Evolutionary conservation across 345 rosid species (phyloP).

Genomic region (Linum lewisii): DNA sequence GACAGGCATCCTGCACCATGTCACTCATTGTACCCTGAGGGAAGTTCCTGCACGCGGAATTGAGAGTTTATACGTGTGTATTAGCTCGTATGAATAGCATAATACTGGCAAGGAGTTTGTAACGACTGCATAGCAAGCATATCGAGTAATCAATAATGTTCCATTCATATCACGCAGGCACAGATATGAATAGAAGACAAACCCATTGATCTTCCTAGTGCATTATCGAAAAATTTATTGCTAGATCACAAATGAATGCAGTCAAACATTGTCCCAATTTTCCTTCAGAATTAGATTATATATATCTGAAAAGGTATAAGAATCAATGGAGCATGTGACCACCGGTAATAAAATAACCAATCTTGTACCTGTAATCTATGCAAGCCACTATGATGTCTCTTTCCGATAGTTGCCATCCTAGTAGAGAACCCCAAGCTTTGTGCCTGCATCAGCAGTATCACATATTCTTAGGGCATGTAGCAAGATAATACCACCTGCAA

Average conservation of each 20-base stretch:
- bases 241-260: no score
- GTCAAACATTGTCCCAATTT: no score
- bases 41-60: slow-evolving; percentile 57
- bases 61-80: background rate
- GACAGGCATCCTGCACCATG: slow-evolving; percentile 88
- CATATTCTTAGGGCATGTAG: slow-evolving; percentile 14
- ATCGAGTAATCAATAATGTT: background rate
- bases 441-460: slow-evolving; percentile 50
- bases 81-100: background rate
- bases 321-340: background rate
- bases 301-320: no score
- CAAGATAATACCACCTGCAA: background rate
- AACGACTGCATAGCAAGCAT: background rate
- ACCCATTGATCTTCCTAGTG: no score
- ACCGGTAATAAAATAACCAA: slow-evolving; percentile 5
- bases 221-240: no score
- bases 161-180: background rate
- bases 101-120: background rate
- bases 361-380: slow-evolving; percentile 78
- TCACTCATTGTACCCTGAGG: slow-evolving; percentile 92
- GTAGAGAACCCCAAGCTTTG: slow-evolving; percentile 97
- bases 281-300: no score
- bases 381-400: slow-evolving; percentile 92
- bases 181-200: no score
- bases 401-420: slow-evolving; percentile 87